Evolutionary conservation across 306 rosid species (phyloP).

Genomic region (Urtica urens): DNA sequence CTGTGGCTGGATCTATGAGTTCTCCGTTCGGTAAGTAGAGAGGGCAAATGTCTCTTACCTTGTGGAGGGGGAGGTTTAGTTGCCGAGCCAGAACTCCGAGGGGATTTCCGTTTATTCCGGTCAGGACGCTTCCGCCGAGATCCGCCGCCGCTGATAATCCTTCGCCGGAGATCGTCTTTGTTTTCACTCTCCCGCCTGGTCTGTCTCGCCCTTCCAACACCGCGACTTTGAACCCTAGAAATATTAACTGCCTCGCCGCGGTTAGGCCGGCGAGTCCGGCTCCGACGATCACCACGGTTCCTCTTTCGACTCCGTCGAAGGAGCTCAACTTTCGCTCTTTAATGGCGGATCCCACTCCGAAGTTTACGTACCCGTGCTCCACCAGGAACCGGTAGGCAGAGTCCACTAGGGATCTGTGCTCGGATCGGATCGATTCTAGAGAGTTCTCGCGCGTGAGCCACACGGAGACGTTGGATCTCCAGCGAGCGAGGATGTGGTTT

Average conservation of each 20-base stretch:
- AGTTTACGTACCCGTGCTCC: slow-evolving; percentile 77
- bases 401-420: slow-evolving; percentile 59
- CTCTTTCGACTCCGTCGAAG: slow-evolving; percentile 41
- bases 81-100: slow-evolving; percentile 88
- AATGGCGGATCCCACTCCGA: slow-evolving; percentile 58
- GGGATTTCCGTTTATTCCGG: slow-evolving; percentile 84
- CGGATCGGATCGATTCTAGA: slow-evolving; percentile 52
- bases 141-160: slow-evolving; percentile 68
- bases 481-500: slow-evolving; percentile 65
- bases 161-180: slow-evolving; percentile 53
- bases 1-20: slow-evolving; percentile 57
- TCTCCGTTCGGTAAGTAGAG: slow-evolving; percentile 78
- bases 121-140: slow-evolving; percentile 89
- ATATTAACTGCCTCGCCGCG: slow-evolving; percentile 76
- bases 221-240: slow-evolving; percentile 68
- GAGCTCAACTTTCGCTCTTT: slow-evolving; percentile 44
- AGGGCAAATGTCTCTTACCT: slow-evolving; percentile 86
- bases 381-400: slow-evolving; percentile 53
- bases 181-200: slow-evolving; percentile 85
- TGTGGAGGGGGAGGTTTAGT: slow-evolving; percentile 69
- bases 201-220: slow-evolving; percentile 73
- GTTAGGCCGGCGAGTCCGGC: slow-evolving; percentile 84
- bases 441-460: slow-evolving; percentile 64
- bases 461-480: slow-evolving; percentile 60
- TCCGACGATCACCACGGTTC: slow-evolving; percentile 63